phyloP scores from a whole-genome alignment of 495 filamentous ascomycete species.

The Aspergillus steynii region DNA sequence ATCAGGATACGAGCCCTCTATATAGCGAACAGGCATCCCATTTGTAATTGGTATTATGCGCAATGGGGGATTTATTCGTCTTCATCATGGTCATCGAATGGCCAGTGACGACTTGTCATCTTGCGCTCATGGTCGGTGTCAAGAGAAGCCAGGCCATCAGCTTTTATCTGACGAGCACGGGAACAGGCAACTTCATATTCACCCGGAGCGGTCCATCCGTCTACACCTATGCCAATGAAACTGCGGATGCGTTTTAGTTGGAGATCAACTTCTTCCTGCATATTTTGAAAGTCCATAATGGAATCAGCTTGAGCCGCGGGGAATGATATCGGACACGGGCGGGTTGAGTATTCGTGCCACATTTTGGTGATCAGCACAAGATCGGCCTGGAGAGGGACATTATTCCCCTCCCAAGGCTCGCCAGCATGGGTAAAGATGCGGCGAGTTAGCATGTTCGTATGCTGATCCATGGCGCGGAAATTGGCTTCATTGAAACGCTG shows the following conservation, averaged over 20 bases:
- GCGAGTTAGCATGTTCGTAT: slow-evolving; percentile 9
- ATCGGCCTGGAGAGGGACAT: slow-evolving; percentile 20
- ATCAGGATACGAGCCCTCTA: no score
- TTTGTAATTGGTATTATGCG: no score
- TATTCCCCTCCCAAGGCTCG: slow-evolving; percentile 28
- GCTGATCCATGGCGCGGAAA: slow-evolving; percentile 11
- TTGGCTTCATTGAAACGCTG: slow-evolving; percentile 10
- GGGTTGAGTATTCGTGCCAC: slow-evolving; percentile 15
- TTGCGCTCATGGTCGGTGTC: slow-evolving; percentile 17
- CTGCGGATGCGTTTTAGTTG: slow-evolving; percentile 14
- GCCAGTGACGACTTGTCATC: slow-evolving; percentile 21
- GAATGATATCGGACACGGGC: slow-evolving; percentile 22
- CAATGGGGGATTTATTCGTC: slow-evolving; percentile 14
- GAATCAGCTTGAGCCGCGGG: slow-evolving; percentile 11
- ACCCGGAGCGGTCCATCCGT: slow-evolving; percentile 22
- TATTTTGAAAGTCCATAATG: slow-evolving; percentile 18
- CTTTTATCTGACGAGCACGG: slow-evolving; percentile 15
- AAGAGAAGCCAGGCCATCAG: slow-evolving; percentile 16
- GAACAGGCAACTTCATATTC: slow-evolving; percentile 21
- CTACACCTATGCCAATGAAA: slow-evolving; percentile 18
- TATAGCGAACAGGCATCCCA: no score
- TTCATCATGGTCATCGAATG: slow-evolving; percentile 25
- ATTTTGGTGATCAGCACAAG: slow-evolving; percentile 15
- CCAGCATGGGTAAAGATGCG: slow-evolving; percentile 14
- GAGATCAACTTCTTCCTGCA: slow-evolving; percentile 20